Evolutionary conservation across 768 basidiomycete species (phyloP), one percentile per base, ranked within the genome.

Genomic region (Boletellus ananas): DNA sequence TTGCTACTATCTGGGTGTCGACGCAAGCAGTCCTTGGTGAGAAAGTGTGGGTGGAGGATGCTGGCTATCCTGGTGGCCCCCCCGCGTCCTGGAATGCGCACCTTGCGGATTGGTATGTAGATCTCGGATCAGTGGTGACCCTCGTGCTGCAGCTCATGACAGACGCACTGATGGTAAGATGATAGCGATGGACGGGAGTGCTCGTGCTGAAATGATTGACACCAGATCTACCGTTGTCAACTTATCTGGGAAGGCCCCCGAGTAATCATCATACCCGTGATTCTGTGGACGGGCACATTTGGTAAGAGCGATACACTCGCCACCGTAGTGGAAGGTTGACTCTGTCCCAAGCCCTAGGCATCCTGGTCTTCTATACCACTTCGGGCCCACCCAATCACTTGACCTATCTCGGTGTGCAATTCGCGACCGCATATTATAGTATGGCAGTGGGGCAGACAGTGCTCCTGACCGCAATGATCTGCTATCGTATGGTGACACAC

Each of bases 191-290:
- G 18, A 43, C 4, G 38, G n/a, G 29, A 6, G 20, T 3, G 5
- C 23, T 29, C 21, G 0, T 38, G n/a, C 52, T 58, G 29, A 61
- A 14, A 21, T 42, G 34, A 10, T 16, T n/a, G 27, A 11, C 35
- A 10, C 21, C 36, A 76, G 74, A 61, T 76, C 29, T 67, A 72
- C 47, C 72, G 73, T n/a, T 71, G 69, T 50, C 69, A 51, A 31
- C 57, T 70, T 23, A 55, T 76, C 16, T 74, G 70, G 62, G 21
- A 47, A 20, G 52, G 44, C 42, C 39, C 45, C 40, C 47, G 51
- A 20, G 43, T 62, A 1, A 34, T 64, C 16, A 0, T 62, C 1
- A 16, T 60, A 6, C 65, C 67, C 2, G 45, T 9, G 1, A 41
- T 62, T 21, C 3, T 68, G 25, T 66, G 67, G 67, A 1, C 56